Evolutionary conservation across 192 early-diverging fungal species (phyloP), one percentile per base, ranked within the genome.

Genomic region (Backusella tuberculispora): DNA sequence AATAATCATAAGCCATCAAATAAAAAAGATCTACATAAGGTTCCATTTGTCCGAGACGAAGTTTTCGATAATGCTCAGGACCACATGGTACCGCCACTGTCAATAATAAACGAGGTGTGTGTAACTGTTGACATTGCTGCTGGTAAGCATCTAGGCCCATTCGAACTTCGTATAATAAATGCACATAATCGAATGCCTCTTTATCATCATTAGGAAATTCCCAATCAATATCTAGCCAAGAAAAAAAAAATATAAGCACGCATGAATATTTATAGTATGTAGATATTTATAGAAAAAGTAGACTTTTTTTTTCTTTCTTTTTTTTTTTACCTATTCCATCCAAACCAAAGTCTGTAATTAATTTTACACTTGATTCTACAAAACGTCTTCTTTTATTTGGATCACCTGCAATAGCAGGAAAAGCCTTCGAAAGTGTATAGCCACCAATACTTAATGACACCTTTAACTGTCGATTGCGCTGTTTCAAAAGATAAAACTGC

Each of bases 1-100:
- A 78, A 60, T 89, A 88, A 78, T 95, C 94, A 80, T 98, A 98
- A 4, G 95, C 88, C 98, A 99, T 99, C 50, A 98, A 77, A 76
- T 96, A 94, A 85, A 98, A 92, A 19, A 84, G 74, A 80, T 95
- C 91, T 40, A 93, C 85, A 44, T 88, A 88, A 24, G 85, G 83
- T 7, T 86, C 84, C 84, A 92, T 91, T 65, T 86, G 86, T 6
- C 69, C 77, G 45, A 95, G 83, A 21, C 86, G 78, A 60, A 92
- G 74, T 17, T 88, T 86, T 26, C 85, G 83, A 75, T 93, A 93
- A n/a, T 89, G 81, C 1, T 81, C 78, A 47, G 83, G 87, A 5
- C 88, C 88, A 21, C 90, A 89, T 7, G 90, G 88, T 50, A 92
- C 87, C 19, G 94, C 93, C 24, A 88, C 88, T 10, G 87, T 87